phyloP scores from a whole-genome alignment of 208 protist genomes.

The Acanthamoeba lenticulata region DNA sequence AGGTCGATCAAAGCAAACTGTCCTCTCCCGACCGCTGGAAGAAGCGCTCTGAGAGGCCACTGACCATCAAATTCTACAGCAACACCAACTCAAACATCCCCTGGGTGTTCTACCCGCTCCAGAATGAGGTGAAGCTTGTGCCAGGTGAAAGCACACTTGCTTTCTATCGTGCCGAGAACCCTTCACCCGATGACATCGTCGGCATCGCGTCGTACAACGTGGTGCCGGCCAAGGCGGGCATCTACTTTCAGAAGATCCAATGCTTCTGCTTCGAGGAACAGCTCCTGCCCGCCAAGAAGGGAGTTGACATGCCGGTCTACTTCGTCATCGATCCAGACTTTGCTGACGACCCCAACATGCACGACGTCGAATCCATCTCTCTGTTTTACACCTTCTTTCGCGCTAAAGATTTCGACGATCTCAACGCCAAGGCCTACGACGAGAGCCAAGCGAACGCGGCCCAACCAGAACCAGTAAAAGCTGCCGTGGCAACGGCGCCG shows the following conservation, averaged over 20 bases:
- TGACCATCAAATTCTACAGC: background rate
- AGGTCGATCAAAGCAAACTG: conserved; percentile 60
- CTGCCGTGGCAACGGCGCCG: background rate
- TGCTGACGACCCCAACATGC: conserved; percentile 87
- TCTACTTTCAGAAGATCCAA: conserved; percentile 97
- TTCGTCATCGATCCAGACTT: conserved; percentile 97
- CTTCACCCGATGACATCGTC: conserved; percentile 78
- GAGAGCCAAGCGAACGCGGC: background rate
- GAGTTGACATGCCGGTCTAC: conserved; percentile 97
- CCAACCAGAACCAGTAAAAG: background rate
- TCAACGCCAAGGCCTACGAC: conserved; percentile 34
- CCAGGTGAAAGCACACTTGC: conserved; percentile 83
- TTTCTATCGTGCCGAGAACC: conserved; percentile 84
- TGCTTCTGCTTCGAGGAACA: conserved; percentile 98
- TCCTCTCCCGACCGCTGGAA: background rate
- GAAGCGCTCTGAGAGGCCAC: background rate
- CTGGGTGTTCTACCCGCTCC: conserved; percentile 77
- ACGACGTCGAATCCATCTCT: conserved; percentile 75
- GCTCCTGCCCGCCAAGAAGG: conserved; percentile 93
- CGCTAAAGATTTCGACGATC: conserved; percentile 49
- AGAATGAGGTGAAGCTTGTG: conserved; percentile 73
- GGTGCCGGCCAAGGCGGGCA: conserved; percentile 87
- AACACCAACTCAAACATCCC: conserved; percentile 66
- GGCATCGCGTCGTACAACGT: conserved; percentile 87
- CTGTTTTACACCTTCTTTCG: conserved; percentile 86